Percentiles rank a stretch among this genome's conserved stretches.
These are phyloP conservation scores for Leptographium procerum DNA, from an alignment of 2,329 filamentous ascomycete genomes.

Conservation along the genomic window DNA sequence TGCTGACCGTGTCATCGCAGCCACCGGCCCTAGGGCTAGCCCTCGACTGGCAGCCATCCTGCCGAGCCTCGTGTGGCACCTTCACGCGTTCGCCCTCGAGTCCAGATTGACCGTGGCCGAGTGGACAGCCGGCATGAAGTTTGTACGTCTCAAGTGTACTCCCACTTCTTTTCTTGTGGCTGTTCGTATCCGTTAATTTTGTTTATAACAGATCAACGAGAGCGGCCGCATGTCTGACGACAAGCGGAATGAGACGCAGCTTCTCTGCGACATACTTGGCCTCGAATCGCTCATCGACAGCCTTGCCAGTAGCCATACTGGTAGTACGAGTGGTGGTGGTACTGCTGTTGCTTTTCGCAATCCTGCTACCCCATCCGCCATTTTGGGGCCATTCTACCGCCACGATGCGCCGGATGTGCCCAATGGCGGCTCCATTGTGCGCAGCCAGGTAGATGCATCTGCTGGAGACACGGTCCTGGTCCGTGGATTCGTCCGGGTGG, in stretches of 20 bases:
- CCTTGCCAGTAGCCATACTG: slow-evolving; percentile 43
- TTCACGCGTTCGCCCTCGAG: slow-evolving; percentile 59
- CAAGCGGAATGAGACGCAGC: slow-evolving; percentile 56
- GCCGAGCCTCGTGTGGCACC: not conserved
- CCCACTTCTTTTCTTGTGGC: not conserved
- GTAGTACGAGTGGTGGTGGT: no score
- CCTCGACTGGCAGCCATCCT: not conserved
- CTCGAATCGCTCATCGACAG: slow-evolving; percentile 55
- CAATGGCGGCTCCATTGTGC: slow-evolving; percentile 47
- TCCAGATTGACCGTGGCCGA: slow-evolving; percentile 53
- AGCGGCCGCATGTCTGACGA: slow-evolving; percentile 52
- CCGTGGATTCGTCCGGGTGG: slow-evolving; percentile 45
- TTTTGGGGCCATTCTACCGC: slow-evolving; percentile 62
- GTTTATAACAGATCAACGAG: slow-evolving; percentile 46
- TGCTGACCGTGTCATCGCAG: not conserved
- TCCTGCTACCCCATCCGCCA: slow-evolving; percentile 47
- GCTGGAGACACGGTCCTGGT: slow-evolving; percentile 25
- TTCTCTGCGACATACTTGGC: slow-evolving; percentile 56
- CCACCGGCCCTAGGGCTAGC: not conserved
- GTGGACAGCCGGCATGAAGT: slow-evolving; percentile 52
- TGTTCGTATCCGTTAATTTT: no score
- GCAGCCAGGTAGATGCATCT: slow-evolving; percentile 8
- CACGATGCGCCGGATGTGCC: slow-evolving; percentile 45
- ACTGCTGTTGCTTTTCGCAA: slow-evolving; percentile 29
- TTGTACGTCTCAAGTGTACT: slow-evolving; percentile 15